Base-by-base conservation (phyloP, 2,329 filamentous ascomycete species). In the Exophiala dermatitidis region DNA sequence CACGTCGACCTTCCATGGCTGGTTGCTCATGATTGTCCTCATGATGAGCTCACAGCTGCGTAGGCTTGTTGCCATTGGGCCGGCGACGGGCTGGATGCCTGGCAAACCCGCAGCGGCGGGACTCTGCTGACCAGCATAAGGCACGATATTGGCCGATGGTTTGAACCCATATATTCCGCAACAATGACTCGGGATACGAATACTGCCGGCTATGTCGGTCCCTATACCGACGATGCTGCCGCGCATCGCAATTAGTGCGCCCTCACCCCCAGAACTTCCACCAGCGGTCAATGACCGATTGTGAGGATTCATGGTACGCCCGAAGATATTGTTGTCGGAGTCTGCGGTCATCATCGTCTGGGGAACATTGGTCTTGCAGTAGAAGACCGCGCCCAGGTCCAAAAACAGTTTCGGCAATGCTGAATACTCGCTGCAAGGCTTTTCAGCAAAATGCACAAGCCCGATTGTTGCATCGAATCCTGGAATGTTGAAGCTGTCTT, bases 231-330 rank as follows among this genome's bases (percentile, higher is more conserved):
- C 61, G 45, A 80, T 70, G 31, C 72, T 77, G 0, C 82, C 82
- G 30, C 74, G 71, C 69, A 84, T 74, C 3, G 75, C 77, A 19
- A 84, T 59, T 10, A 84, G 66, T 0, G 77, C 79, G 0, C 75
- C 81, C 64, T 85, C 82, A 6, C 84, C 84, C 8, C 84, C 84
- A 0, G 79, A 81, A 8, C 77, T 80, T 2, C 85, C 84, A 4
- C 85, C 84, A 0, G 80, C 74, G 0, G 78, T 81, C 31, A 83
- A 71, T 19, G 73, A 68, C 1, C 78, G 73, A 53, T 85, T 84
- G 50, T 77, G 71, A 0, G 85, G 84, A 62, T 85, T 86, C 2
- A 85, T 68, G 0, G 80, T 80, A 33, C 79, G 74, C 1, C 82
- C 83, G 43, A 63, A 56, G 12, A 84, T 62, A 61, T 83, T 76